Evolutionary conservation across 805 yeast genomes (phyloP).

Genomic region (Nakazawaea holstii): DNA sequence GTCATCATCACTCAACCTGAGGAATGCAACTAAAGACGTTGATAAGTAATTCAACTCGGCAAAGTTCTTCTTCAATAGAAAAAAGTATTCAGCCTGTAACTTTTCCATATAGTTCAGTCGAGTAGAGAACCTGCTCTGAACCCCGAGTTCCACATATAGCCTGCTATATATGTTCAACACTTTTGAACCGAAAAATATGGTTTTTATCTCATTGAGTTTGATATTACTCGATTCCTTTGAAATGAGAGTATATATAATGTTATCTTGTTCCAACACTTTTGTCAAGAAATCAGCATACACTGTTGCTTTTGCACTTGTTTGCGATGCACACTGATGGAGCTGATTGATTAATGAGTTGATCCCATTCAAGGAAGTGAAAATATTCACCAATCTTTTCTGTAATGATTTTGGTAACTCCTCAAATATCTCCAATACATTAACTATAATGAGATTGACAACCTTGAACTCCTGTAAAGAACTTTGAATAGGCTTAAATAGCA

Average conservation of each 20-base stretch:
- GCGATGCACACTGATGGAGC: not conserved
- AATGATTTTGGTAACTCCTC: conserved; percentile 1
- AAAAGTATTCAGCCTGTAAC: not conserved
- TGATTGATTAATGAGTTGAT: not conserved
- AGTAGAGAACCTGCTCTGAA: not conserved
- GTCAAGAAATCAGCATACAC: not conserved
- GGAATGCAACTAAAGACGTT: not conserved
- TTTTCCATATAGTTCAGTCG: not conserved
- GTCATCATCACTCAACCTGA: conserved; percentile 1
- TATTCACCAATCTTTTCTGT: not conserved
- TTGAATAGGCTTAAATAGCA: not conserved
- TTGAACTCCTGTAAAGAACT: not conserved
- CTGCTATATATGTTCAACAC: not conserved
- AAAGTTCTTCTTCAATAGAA: not conserved
- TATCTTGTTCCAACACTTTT: not conserved
- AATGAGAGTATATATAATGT: not conserved
- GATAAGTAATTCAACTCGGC: not conserved
- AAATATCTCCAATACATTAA: not conserved
- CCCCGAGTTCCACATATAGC: not conserved
- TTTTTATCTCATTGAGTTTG: conserved; percentile 4
- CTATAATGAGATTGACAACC: not conserved
- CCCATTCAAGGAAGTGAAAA: conserved; percentile 2
- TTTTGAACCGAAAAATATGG: conserved; percentile 10
- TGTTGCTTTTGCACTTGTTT: not conserved
- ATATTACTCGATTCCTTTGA: not conserved